These are phyloP conservation scores for Aegilops longissima DNA, from an alignment of 176 grass and related monocot genomes.

Conservation along the genomic window DNA sequence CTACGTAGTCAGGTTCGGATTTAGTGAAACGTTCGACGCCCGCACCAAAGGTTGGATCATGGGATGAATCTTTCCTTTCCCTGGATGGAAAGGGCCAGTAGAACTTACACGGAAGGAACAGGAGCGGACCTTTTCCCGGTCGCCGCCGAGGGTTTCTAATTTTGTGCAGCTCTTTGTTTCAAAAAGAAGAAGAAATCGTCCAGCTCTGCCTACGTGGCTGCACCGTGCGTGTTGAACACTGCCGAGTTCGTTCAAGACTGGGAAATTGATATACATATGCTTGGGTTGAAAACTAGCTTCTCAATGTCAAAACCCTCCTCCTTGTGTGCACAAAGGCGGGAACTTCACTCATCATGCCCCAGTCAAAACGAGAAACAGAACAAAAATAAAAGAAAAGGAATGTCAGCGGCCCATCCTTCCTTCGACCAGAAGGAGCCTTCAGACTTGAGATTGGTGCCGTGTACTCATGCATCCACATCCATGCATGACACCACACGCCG, in stretches of 20 bases:
- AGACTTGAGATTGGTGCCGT: not conserved
- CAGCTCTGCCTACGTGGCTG: not conserved
- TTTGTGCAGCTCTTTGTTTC: too few relatives aligned
- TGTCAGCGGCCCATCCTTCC: not conserved
- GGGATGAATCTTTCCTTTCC: not conserved
- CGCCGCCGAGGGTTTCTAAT: too few relatives aligned
- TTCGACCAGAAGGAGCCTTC: conserved; percentile 8
- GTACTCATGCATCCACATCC: too few relatives aligned
- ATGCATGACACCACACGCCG: too few relatives aligned
- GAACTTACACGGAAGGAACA: conserved; percentile 19
- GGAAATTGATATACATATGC: too few relatives aligned
- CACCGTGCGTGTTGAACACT: not conserved
- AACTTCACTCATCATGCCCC: not conserved
- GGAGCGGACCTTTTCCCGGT: not conserved
- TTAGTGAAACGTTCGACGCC: not conserved
- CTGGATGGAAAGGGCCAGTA: too few relatives aligned
- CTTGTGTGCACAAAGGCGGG: not conserved
- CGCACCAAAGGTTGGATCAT: not conserved
- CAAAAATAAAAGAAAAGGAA: not conserved
- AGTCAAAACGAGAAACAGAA: not conserved
- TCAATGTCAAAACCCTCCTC: too few relatives aligned
- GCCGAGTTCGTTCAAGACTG: too few relatives aligned
- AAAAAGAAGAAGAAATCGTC: not conserved
- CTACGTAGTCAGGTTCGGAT: not conserved
- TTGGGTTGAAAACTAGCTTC: too few relatives aligned